Evolutionary conservation across 2,329 filamentous ascomycete species (phyloP).

Genomic region (Paecilomyces dactylethromorphus): DNA sequence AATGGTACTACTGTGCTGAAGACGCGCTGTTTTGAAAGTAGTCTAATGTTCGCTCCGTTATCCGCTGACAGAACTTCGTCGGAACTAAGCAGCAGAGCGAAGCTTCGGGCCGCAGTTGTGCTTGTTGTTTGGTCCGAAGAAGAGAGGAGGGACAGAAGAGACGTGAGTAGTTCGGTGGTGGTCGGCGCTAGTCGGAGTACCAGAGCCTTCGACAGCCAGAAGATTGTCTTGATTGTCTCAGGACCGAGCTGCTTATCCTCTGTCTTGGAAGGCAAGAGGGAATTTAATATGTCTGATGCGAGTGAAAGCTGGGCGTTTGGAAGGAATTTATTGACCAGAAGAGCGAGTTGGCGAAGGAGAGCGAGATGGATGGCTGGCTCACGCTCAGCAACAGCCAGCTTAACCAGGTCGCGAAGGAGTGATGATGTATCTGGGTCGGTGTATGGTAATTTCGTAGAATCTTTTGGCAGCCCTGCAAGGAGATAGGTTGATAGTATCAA

Average conservation of each 20-base stretch:
- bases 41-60: slow-evolving; percentile 56
- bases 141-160: slow-evolving; percentile 40
- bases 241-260: slow-evolving; percentile 21
- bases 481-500: slow-evolving; percentile 54
- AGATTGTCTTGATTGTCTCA: slow-evolving; percentile 48
- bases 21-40: slow-evolving; percentile 57
- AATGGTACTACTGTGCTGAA: slow-evolving; percentile 55
- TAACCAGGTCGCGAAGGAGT: slow-evolving; percentile 30
- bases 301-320: slow-evolving; percentile 24
- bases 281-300: slow-evolving; percentile 24
- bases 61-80: slow-evolving; percentile 55
- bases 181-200: slow-evolving; percentile 46
- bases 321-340: slow-evolving; percentile 37
- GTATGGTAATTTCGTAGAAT: slow-evolving; percentile 24
- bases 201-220: slow-evolving; percentile 57
- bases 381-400: slow-evolving; percentile 22
- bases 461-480: slow-evolving; percentile 45
- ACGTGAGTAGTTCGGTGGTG: slow-evolving; percentile 45
- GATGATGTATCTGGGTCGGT: slow-evolving; percentile 22
- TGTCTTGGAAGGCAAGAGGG: slow-evolving; percentile 18
- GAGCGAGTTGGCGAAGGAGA: slow-evolving; percentile 35
- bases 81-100: slow-evolving; percentile 52
- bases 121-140: slow-evolving; percentile 43
- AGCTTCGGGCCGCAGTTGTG: slow-evolving; percentile 48
- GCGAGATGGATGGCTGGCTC: slow-evolving; percentile 32